Conservation (phyloP, 2,329 filamentous ascomycete genomes). For the Hypoxylon sp. region DNA sequence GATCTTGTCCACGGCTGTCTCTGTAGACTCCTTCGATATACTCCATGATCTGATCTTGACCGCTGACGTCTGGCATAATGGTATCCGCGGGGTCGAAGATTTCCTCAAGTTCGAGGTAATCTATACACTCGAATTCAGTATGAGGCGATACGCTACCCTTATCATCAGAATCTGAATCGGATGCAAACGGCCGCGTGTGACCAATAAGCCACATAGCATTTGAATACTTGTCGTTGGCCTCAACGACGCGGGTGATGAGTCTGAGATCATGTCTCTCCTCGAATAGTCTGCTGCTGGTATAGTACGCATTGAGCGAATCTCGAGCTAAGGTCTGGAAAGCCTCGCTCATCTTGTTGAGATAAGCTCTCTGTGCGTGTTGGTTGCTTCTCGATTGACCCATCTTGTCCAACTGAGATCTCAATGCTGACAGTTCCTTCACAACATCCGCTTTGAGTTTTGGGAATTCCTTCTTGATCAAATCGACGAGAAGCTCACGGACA, state of each 20-base stretch:
- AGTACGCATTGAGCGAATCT: conserved; percentile 48
- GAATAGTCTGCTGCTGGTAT: conserved; percentile 42
- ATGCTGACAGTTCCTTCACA: conserved; percentile 30
- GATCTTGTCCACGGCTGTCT: conserved; percentile 58
- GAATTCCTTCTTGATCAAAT: conserved; percentile 56
- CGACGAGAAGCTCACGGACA: conserved; percentile 56
- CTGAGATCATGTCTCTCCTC: conserved; percentile 44
- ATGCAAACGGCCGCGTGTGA: conserved; percentile 48
- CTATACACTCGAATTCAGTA: neutral
- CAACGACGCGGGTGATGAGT: conserved; percentile 50
- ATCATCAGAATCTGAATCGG: neutral
- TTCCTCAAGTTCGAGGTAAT: conserved; percentile 46
- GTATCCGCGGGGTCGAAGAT: conserved; percentile 47
- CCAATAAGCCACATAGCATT: conserved; percentile 46
- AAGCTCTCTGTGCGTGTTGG: conserved; percentile 47
- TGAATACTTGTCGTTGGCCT: conserved; percentile 45
- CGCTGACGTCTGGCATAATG: conserved; percentile 38
- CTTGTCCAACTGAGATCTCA: conserved; percentile 26
- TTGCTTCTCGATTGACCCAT: conserved; percentile 48
- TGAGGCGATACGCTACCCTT: neutral
- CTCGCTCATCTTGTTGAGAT: conserved; percentile 50
- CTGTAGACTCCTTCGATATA: conserved; percentile 61
- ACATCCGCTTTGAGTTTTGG: conserved; percentile 49
- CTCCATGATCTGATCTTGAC: conserved; percentile 54
- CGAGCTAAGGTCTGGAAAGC: conserved; percentile 47